Evolutionary conservation across 2,329 filamentous ascomycete genomes (phyloP).

Genomic region (Exophiala calicioides): DNA sequence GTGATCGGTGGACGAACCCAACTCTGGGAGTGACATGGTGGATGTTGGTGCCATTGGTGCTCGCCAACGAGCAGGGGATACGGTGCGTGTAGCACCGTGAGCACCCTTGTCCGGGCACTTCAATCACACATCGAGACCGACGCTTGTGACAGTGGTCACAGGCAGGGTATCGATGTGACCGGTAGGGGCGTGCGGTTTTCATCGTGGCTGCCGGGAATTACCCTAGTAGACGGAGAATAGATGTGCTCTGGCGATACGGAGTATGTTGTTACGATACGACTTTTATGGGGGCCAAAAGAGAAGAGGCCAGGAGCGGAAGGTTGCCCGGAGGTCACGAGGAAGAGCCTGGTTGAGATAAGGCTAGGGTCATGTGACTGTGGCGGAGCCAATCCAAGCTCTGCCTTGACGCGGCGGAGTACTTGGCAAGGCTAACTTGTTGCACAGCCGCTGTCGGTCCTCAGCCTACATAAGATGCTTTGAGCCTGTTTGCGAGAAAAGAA

Average conservation of each 20-base stretch:
- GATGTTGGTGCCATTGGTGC: conserved; percentile 32
- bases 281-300: no score
- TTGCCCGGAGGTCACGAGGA: no score
- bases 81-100: conserved; percentile 59
- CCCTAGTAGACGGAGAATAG: not conserved
- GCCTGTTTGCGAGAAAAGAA: no score
- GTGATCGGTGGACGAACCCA: conserved; percentile 21
- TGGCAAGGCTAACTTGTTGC: no score
- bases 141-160: conserved; percentile 61
- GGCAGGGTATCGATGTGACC: conserved; percentile 62
- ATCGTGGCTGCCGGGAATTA: conserved; percentile 1
- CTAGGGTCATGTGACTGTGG: no score
- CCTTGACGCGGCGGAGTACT: no score
- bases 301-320: no score
- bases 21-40: conserved; percentile 21
- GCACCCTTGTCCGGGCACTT: conserved; percentile 54
- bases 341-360: no score
- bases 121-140: conserved; percentile 62
- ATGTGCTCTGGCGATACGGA: not conserved
- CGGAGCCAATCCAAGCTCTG: no score
- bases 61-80: conserved; percentile 58
- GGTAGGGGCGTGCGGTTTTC: conserved; percentile 52
- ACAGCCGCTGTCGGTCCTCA: no score
- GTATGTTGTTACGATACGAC: no score
- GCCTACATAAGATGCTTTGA: no score